Evolutionary conservation across 495 filamentous ascomycete genomes (phyloP).

Genomic region (Beverwykella pulmonaria): DNA sequence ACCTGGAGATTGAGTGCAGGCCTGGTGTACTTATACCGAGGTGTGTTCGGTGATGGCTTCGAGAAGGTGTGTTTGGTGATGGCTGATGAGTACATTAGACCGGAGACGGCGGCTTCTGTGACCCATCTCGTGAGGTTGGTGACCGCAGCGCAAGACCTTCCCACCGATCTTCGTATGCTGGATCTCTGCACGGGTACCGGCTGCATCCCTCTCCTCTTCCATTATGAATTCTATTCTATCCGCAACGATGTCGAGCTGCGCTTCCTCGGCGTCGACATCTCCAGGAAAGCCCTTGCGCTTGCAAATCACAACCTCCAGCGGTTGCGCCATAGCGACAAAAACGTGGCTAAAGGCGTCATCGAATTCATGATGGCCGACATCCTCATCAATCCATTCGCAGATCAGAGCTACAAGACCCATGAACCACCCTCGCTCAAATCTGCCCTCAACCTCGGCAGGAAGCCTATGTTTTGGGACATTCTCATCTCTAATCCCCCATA

Average conservation of each 20-base stretch:
- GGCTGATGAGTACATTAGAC: slow-evolving; percentile 27
- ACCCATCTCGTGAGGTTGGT: slow-evolving; percentile 35
- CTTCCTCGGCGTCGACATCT: slow-evolving; percentile 62
- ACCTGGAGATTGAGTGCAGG: slow-evolving; percentile 74
- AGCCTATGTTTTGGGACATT: slow-evolving; percentile 59
- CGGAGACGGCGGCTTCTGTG: slow-evolving; percentile 46
- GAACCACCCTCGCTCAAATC: slow-evolving; percentile 4
- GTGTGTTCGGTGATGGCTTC: slow-evolving; percentile 44
- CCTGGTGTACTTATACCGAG: slow-evolving; percentile 83
- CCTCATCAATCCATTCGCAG: slow-evolving; percentile 23
- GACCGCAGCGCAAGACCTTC: slow-evolving; percentile 1
- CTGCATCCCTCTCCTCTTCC: slow-evolving; percentile 79
- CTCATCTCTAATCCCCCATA: slow-evolving; percentile 91
- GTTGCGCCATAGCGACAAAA: background rate
- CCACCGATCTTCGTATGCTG: slow-evolving; percentile 59
- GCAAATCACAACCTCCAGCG: slow-evolving; percentile 46
- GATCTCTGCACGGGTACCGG: slow-evolving; percentile 91
- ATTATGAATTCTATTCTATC: slow-evolving; percentile 53
- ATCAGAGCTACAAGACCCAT: background rate
- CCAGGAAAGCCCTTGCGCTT: slow-evolving; percentile 60
- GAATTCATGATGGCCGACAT: slow-evolving; percentile 33
- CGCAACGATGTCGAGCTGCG: slow-evolving; percentile 32
- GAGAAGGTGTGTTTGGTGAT: background rate
- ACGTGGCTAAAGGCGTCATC: slow-evolving; percentile 52
- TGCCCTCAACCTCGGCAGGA: slow-evolving; percentile 11